Percentiles rank a stretch among this genome's conserved stretches.
phyloP scores from a whole-genome alignment of 2,329 filamentous ascomycete species.

The Fusarium concolor region DNA sequence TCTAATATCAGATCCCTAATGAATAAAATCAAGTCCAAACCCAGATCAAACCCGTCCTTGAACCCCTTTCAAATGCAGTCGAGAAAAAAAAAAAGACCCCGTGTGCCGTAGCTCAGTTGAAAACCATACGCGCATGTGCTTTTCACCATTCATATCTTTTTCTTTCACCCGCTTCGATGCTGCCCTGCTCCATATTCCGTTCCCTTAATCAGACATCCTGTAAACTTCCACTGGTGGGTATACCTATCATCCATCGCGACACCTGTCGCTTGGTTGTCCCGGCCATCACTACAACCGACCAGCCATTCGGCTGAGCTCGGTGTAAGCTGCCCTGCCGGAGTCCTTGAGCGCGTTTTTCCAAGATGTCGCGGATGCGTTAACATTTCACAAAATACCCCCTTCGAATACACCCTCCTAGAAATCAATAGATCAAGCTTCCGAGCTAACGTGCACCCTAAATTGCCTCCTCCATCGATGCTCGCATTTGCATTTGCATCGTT shows the following conservation, averaged over 20 bases:
- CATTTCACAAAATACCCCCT: conserved; percentile 25
- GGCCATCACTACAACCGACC: neutral
- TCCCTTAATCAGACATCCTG: conserved; percentile 1
- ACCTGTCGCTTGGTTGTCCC: neutral
- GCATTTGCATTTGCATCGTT: conserved; percentile 20
- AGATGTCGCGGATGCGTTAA: conserved; percentile 24
- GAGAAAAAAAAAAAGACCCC: conserved; percentile 30
- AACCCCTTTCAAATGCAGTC: conserved; percentile 47
- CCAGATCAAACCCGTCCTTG: conserved; percentile 38
- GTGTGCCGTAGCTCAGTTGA: conserved; percentile 38
- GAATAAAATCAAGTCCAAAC: conserved; percentile 27
- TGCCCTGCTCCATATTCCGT: neutral
- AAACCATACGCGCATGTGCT: conserved; percentile 41
- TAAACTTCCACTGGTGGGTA: conserved; percentile 1
- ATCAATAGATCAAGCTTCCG: conserved; percentile 30
- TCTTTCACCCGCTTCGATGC: conserved; percentile 11
- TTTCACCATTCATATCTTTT: conserved; percentile 42
- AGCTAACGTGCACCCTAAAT: conserved; percentile 18
- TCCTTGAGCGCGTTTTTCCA: conserved; percentile 36
- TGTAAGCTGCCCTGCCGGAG: conserved; percentile 16
- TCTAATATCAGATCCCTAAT: conserved; percentile 41
- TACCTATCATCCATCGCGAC: conserved; percentile 6
- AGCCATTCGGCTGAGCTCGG: neutral
- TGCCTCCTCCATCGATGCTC: conserved; percentile 12
- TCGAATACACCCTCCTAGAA: conserved; percentile 31